phyloP scores from a whole-genome alignment of 2,329 filamentous ascomycete genomes.

The Pseudogymnoascus sp. region DNA sequence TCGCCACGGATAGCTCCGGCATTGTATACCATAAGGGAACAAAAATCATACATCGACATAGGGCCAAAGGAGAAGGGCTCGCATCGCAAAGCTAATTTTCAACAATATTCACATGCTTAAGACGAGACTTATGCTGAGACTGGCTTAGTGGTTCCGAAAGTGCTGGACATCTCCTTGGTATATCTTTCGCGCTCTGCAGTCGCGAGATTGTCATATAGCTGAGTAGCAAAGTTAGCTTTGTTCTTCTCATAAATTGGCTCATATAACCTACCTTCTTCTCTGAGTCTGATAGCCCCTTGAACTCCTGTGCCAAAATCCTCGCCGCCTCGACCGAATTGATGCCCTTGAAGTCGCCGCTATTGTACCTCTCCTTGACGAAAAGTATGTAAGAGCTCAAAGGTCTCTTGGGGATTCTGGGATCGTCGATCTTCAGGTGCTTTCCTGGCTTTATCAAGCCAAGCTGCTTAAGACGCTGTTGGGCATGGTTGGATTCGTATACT shows the following conservation, averaged over 20 bases:
- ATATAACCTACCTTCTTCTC: slow-evolving; percentile 39
- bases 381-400: slow-evolving; percentile 32
- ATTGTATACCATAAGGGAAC: slow-evolving; percentile 6
- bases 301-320: slow-evolving; percentile 40
- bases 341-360: slow-evolving; percentile 43
- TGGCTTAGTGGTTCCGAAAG: background rate
- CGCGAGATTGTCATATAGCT: background rate
- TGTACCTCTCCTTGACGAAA: slow-evolving; percentile 40
- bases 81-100: slow-evolving; percentile 2
- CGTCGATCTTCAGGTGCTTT: slow-evolving; percentile 35
- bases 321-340: slow-evolving; percentile 34
- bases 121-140: background rate
- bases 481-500: slow-evolving; percentile 52
- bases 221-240: background rate
- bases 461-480: slow-evolving; percentile 34
- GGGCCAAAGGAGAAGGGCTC: background rate
- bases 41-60: slow-evolving; percentile 6
- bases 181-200: slow-evolving; percentile 1
- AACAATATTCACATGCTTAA: slow-evolving; percentile 3
- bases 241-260: background rate
- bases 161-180: background rate
- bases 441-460: slow-evolving; percentile 11
- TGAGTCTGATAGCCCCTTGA: slow-evolving; percentile 36
- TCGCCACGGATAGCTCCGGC: background rate
- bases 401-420: slow-evolving; percentile 46